phyloP scores from a whole-genome alignment of 441 rosid species.

The Eutrema salsugineum region DNA sequence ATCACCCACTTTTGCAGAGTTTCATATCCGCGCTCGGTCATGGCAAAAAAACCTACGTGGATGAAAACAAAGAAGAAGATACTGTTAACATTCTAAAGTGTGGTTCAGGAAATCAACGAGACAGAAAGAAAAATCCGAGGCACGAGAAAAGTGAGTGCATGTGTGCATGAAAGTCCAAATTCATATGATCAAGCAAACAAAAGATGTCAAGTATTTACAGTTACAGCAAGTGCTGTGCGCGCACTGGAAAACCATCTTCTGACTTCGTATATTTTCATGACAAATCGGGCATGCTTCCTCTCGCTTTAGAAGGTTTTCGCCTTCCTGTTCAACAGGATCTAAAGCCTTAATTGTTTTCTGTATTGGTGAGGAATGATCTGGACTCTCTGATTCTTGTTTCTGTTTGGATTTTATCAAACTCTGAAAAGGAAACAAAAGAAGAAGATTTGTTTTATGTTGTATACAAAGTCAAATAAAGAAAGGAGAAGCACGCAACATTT shows the following conservation, averaged over 20 bases:
- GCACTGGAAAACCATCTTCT: constrained; percentile 96
- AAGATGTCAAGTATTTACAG: constrained; percentile 51
- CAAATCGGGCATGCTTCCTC: constrained; percentile 94
- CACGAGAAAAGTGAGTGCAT: neutral
- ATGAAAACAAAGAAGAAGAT: neutral
- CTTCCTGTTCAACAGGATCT: constrained; percentile 38
- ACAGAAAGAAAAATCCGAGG: neutral
- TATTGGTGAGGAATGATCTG: constrained; percentile 39
- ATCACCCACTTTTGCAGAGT: constrained; percentile 68
- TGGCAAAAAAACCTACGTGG: constrained; percentile 65
- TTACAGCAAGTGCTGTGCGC: constrained; percentile 93
- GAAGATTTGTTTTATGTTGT: neutral
- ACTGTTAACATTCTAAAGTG: neutral
- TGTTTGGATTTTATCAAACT: constrained; percentile 73
- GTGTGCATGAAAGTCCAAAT: neutral
- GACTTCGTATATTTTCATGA: constrained; percentile 73
- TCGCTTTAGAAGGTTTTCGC: constrained; percentile 37
- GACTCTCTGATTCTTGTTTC: constrained; percentile 41
- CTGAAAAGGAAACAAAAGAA: constrained; percentile 36
- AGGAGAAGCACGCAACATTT: neutral
- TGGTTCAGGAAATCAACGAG: neutral
- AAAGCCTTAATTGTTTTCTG: constrained; percentile 32
- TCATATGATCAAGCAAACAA: neutral
- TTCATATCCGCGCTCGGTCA: constrained; percentile 68
- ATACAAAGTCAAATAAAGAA: neutral